Evolutionary conservation across 768 basidiomycete genomes (phyloP), one percentile per base, ranked within the genome.

Genomic region (Lyophyllum decastes): DNA sequence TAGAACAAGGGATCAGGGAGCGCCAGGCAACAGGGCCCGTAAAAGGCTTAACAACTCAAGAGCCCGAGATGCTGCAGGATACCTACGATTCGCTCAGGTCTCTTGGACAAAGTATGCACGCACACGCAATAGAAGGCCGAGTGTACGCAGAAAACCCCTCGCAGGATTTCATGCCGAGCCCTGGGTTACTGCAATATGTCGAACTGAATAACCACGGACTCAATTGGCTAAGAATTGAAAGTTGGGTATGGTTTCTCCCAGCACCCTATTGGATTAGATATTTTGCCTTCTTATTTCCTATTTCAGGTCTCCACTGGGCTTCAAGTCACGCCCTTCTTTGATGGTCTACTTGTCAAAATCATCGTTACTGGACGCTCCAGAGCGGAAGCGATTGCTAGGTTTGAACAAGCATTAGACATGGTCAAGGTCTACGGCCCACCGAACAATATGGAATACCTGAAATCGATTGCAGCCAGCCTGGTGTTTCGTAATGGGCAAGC

Each of bases 111-210:
- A 24, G 11, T 2, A 27, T 43, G 7, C 22, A 56, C 25, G 44
- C n/a, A 34, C 49, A 59, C 21, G 55, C 68, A 8, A 57, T 56
- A 1, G 45, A 50, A 30, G 73, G 72, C 5, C 44, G 46, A 2
- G 53, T 61, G 0, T 68, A 81, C 60, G 81, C 84, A 33, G 88
- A 89, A 67, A 83, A 87, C 57, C 85, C 87, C 0, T 75, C 78
- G 0, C 77, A 79, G 16, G 71, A 74, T 25, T 89, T 88, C 66
- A 69, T 72, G 48, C 88, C 87, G 6, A 78, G 79, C 38, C 81
- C 87, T 16, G 88, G 88, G 0, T 68, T 87, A 0, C 73, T 89
- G n/a, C 87, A 88, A 58, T 55, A 74, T 35, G 87, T 89, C 2
- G 62, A 72, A 0, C 68, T 83, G 8, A 38, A 61, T 2, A 56